Base-by-base conservation (phyloP, 2,329 filamentous ascomycete species). In the Trichophyton mentagrophytes region DNA sequence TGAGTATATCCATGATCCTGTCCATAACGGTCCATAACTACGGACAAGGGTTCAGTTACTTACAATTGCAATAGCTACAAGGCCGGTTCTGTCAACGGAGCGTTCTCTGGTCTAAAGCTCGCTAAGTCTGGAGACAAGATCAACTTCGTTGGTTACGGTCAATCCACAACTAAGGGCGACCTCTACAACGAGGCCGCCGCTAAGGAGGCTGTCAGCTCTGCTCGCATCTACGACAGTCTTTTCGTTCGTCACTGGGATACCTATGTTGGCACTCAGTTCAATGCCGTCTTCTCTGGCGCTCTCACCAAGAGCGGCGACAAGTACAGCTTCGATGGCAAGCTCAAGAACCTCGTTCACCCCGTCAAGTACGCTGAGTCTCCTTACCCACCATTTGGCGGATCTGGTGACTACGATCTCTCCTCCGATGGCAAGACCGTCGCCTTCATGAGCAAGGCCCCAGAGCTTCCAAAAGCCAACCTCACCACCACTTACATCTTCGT, bases 401-500 rank as follows among this genome's bases (percentile, higher is more conserved):
- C 83, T 0, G 82, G 84, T n/a, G 86, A 95, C 71, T 96, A 91
- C 67, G 89, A 95, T 68, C 82, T 77, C 57, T 75, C 74, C 1
- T 67, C 73, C 0, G 69, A 76, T 53, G 75, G 75, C 20, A 68
- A 70, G 42, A 71, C 67, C 66, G 74, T 76, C 53, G 70, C 71
- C 5, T 76, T 74, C 66, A 70, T 74, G 67, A 76, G 73, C 67
- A 76, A 76, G 65, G 74, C 74, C 0, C 71, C 74, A 8, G 72
- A 77, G 38, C 61, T 75, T 22, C 73, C 74, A 7, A 67, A 70
- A 38, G 71, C 73, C 44, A 81, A 87, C 61, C 84, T 88, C 71
- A 95, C 90, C 4, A 92, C 91, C 68, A 86, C 86, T 0, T 88
- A 93, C 68, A 80, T 95, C 36, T 95, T 93, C 72, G 83, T 86